Evolutionary conservation across 441 rosid species (phyloP).

Genomic region (Populus hybrid): DNA sequence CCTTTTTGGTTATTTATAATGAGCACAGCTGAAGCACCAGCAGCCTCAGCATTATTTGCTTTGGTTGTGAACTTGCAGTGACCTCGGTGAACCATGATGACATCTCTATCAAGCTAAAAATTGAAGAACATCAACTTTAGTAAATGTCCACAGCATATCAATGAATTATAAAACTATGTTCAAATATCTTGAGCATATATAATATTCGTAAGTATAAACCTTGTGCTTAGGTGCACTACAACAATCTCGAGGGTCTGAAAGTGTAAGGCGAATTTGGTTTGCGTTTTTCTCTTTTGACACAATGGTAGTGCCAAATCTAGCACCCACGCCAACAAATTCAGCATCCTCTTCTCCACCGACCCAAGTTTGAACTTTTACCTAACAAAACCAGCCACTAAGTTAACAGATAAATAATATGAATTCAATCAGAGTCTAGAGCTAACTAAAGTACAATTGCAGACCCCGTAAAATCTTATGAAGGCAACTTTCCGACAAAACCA

Average conservation of each 20-base stretch:
- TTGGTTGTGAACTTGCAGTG: constrained; percentile 83
- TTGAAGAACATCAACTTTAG: constrained; percentile 15
- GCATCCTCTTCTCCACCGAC: constrained; percentile 68
- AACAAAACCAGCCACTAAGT: constrained; percentile 14
- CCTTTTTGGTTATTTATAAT: constrained; percentile 91
- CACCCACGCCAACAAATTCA: constrained; percentile 98
- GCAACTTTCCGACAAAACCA: constrained; percentile 1
- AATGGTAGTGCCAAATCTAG: constrained; percentile 82
- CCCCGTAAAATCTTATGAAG: not conserved
- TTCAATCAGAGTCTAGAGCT: constrained; percentile 10
- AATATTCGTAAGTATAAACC: constrained; percentile 37
- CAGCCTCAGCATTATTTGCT: constrained; percentile 86
- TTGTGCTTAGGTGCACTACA: constrained; percentile 62
- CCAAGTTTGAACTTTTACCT: constrained; percentile 99
- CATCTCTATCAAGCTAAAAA: constrained; percentile 71
- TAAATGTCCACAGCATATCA: constrained; percentile 11
- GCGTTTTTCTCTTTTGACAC: constrained; percentile 97
- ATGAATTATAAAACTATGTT: not conserved
- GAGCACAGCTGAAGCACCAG: constrained; percentile 89
- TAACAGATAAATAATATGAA: constrained; percentile 5
- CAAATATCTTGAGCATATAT: not conserved
- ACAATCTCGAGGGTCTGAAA: constrained; percentile 86
- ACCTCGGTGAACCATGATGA: constrained; percentile 91
- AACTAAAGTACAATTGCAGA: constrained; percentile 6
- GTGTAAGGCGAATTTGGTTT: constrained; percentile 59